These are phyloP conservation scores for Hyaloperonospora arabidopsidis DNA, from an alignment of 352 stramenopile genomes.

Conservation along the genomic window DNA sequence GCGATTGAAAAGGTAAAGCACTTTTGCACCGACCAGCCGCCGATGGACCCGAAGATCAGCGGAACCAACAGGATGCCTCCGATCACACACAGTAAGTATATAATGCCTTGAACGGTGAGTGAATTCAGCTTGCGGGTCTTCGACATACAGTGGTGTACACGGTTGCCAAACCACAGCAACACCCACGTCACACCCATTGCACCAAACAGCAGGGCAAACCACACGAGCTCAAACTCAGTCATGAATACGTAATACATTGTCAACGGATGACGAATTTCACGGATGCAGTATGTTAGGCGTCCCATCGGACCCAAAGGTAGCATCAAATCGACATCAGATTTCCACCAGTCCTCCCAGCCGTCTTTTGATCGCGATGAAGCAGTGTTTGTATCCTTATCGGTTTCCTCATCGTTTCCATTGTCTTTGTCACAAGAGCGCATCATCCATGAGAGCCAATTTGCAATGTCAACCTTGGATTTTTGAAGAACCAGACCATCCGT, in stretches of 20 bases:
- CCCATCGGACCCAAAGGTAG: conserved; percentile 54
- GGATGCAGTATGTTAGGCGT: conserved; percentile 66
- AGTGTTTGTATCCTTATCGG: conserved; percentile 28
- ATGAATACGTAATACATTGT: conserved; percentile 81
- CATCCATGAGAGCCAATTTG: conserved; percentile 83
- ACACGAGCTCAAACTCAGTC: conserved; percentile 47
- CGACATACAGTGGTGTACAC: conserved; percentile 40
- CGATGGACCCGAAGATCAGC: conserved; percentile 44
- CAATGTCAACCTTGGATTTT: conserved; percentile 76
- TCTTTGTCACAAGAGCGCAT: conserved; percentile 45
- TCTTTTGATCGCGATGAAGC: conserved; percentile 46
- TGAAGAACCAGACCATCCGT: conserved; percentile 81
- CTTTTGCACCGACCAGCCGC: conserved; percentile 54
- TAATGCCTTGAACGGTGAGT: conserved; percentile 46
- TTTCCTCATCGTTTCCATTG: conserved; percentile 32
- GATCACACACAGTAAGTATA: conserved; percentile 71
- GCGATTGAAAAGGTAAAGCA: conserved; percentile 59
- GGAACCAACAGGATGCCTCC: conserved; percentile 47
- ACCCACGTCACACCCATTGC: conserved; percentile 44
- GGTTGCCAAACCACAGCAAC: conserved; percentile 48
- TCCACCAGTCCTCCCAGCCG: conserved; percentile 70
- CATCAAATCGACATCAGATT: conserved; percentile 66
- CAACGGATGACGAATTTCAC: conserved; percentile 69
- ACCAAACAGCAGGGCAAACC: conserved; percentile 41
- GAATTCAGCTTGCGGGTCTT: conserved; percentile 55